These are phyloP conservation scores for Sextonia rubra DNA, from an alignment of 164 flowering plant species.

Conservation along the genomic window DNA sequence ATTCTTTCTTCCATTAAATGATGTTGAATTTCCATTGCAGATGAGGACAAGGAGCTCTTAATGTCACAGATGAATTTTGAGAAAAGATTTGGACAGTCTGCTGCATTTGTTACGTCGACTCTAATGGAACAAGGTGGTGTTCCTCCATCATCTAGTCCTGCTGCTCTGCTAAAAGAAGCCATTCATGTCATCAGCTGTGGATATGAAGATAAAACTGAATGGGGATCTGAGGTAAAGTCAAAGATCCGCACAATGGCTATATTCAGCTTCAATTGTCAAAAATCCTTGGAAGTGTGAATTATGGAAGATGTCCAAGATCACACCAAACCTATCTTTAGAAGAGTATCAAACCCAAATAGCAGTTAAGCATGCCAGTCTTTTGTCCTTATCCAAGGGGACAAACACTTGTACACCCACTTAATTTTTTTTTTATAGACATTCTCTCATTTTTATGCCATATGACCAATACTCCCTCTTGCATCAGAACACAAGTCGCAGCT, in stretches of 20 bases:
- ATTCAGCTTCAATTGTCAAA: no score
- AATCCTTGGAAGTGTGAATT: not conserved
- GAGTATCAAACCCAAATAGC: no score
- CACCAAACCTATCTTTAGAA: no score
- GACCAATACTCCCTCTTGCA: no score
- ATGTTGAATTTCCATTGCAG: conserved; percentile 10
- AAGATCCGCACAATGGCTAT: no score
- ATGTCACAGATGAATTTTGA: conserved; percentile 91
- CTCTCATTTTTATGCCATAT: no score
- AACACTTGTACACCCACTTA: no score
- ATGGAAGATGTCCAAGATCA: no score
- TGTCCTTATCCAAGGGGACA: no score
- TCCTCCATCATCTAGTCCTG: conserved; percentile 91
- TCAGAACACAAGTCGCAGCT: no score
- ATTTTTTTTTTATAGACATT: no score
- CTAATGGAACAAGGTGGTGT: conserved; percentile 88
- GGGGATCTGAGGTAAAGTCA: conserved; percentile 76
- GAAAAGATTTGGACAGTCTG: conserved; percentile 82
- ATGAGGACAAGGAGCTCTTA: conserved; percentile 71
- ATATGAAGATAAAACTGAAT: conserved; percentile 92
- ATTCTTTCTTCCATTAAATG: not conserved
- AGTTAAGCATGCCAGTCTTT: no score
- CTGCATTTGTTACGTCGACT: conserved; percentile 85
- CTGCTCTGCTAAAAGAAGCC: conserved; percentile 89
- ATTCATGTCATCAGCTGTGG: conserved; percentile 96